phyloP scores from a whole-genome alignment of 768 basidiomycete species.

The Cantharellus anzutake region DNA sequence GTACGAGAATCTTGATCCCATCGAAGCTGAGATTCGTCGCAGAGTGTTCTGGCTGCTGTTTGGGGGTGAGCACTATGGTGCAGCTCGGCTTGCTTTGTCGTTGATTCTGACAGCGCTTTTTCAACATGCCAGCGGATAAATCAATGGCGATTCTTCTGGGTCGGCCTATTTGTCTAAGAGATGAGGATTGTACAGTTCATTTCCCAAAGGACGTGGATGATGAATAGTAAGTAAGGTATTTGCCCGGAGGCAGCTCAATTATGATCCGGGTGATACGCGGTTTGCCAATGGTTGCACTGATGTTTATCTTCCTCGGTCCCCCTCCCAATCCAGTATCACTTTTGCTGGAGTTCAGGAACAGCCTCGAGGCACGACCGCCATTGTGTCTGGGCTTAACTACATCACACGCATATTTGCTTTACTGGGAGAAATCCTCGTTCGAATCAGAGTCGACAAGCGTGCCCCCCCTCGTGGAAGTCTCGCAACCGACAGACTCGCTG shows the following conservation, averaged over 20 bases:
- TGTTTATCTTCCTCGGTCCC: not conserved
- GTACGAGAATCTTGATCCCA: conserved; percentile 65
- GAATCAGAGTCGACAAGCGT: conserved; percentile 72
- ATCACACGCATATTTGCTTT: conserved; percentile 72
- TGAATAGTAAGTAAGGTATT: conserved; percentile 46
- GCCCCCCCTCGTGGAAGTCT: conserved; percentile 74
- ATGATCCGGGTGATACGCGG: no score
- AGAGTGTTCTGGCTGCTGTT: conserved; percentile 81
- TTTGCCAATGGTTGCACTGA: conserved; percentile 2
- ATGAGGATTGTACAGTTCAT: conserved; percentile 80
- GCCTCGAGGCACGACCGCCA: conserved; percentile 69
- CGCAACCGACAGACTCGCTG: conserved; percentile 66
- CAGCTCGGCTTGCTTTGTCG: conserved; percentile 2
- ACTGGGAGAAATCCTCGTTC: conserved; percentile 69
- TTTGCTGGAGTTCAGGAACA: conserved; percentile 65
- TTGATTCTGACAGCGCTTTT: not conserved
- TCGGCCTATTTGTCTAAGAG: conserved; percentile 66
- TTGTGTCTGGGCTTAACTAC: conserved; percentile 76
- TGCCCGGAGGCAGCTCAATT: not conserved
- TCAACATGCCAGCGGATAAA: conserved; percentile 46
- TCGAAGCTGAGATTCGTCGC: conserved; percentile 75
- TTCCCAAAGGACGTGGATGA: conserved; percentile 80
- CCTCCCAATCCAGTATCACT: conserved; percentile 41
- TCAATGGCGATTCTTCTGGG: conserved; percentile 75
- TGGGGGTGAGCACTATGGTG: conserved; percentile 35